phyloP scores from a whole-genome alignment of 2,329 filamentous ascomycete species.

The Paradendryphiella salina region DNA sequence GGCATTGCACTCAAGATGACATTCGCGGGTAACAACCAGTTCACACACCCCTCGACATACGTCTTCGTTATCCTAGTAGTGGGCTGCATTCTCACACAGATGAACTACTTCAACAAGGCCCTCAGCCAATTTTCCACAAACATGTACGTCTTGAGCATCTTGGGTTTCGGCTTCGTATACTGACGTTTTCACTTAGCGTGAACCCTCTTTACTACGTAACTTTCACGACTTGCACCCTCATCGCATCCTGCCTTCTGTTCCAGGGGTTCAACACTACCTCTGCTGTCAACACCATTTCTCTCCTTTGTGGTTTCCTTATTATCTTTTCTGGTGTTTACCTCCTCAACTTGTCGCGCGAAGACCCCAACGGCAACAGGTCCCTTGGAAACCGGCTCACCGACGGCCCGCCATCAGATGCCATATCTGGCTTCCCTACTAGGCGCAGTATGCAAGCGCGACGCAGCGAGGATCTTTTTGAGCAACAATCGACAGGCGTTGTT shows the following conservation, averaged over 20 bases:
- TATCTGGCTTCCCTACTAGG: conserved; percentile 86
- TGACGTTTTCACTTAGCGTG: conserved; percentile 61
- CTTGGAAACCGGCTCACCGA: conserved; percentile 62
- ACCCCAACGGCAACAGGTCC: conserved; percentile 76
- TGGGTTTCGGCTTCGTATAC: background rate
- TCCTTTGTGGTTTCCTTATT: conserved; percentile 89
- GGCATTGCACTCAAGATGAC: conserved; percentile 97
- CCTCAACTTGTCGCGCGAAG: conserved; percentile 89
- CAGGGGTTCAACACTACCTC: conserved; percentile 94
- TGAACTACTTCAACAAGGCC: conserved; percentile 99
- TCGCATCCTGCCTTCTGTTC: conserved; percentile 95
- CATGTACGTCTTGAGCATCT: conserved; percentile 66
- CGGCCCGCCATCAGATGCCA: conserved; percentile 85
- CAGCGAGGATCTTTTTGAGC: conserved; percentile 53
- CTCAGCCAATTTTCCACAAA: conserved; percentile 95
- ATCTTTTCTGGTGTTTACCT: conserved; percentile 96
- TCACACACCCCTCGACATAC: conserved; percentile 91
- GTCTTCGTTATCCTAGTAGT: conserved; percentile 92
- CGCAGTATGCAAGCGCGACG: conserved; percentile 90
- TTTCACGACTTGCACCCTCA: conserved; percentile 91
- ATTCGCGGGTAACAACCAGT: conserved; percentile 90
- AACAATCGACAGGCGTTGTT: conserved; percentile 49
- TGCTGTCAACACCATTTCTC: conserved; percentile 85
- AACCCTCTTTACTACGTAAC: conserved; percentile 98
- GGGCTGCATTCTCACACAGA: conserved; percentile 96